Percentiles rank a stretch among this genome's conserved stretches.
Conservation (phyloP, 352 stramenopile species). For the Aphanomyces invadans region DNA sequence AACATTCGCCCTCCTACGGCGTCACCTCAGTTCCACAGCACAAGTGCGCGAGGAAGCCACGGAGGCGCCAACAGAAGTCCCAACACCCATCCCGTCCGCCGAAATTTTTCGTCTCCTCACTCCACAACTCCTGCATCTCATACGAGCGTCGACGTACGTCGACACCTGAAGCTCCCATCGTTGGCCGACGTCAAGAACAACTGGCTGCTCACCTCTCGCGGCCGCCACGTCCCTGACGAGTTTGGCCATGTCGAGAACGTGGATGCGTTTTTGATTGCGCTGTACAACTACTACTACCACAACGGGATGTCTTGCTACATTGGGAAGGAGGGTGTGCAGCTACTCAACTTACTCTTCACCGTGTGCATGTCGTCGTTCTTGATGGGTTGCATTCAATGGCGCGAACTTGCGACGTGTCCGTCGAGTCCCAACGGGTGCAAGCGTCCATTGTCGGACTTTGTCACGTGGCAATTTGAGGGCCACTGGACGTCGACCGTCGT, state of each 20-base stretch:
- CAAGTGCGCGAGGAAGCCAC: not conserved
- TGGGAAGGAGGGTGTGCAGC: conserved; percentile 82
- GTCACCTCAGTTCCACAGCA: not conserved
- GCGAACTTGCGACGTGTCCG: conserved; percentile 72
- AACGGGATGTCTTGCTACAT: conserved; percentile 89
- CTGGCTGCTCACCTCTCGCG: conserved; percentile 14
- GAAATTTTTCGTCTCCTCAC: not conserved
- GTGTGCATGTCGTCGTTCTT: conserved; percentile 92
- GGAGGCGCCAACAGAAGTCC: not conserved
- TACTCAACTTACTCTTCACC: conserved; percentile 94
- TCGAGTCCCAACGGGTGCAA: conserved; percentile 75
- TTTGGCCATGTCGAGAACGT: conserved; percentile 73
- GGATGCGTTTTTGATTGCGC: conserved; percentile 86
- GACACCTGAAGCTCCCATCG: conserved; percentile 19
- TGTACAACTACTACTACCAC: conserved; percentile 94
- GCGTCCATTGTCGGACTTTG: conserved; percentile 56
- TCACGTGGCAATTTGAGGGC: conserved; percentile 47
- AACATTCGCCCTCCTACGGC: conserved; percentile 21
- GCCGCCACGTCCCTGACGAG: conserved; percentile 42
- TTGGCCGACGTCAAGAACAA: conserved; percentile 15
- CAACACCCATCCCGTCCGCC: not conserved
- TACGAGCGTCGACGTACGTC: conserved; percentile 11
- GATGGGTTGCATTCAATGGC: conserved; percentile 95
- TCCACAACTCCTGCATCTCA: not conserved
- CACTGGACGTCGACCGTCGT: conserved; percentile 45